phyloP scores from a whole-genome alignment of 495 filamentous ascomycete genomes.

The Neurospora hispaniola region DNA sequence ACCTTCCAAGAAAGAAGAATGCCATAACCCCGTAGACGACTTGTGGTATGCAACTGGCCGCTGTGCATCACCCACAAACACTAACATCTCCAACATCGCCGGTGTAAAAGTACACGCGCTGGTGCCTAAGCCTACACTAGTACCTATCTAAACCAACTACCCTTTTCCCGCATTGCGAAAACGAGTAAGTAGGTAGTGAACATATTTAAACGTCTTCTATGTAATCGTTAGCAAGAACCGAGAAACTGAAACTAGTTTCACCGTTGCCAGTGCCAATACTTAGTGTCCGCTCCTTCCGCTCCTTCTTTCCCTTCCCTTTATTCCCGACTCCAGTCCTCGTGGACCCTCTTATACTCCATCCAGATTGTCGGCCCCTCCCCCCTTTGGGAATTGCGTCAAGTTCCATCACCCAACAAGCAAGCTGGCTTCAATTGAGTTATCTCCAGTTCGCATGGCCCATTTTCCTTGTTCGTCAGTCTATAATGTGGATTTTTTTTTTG shows the following conservation, averaged over 20 bases:
- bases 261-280: background rate
- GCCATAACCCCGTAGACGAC: background rate
- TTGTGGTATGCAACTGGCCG: background rate
- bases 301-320: too few relatives aligned
- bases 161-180: background rate
- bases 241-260: background rate
- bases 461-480: background rate
- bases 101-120: background rate
- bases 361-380: background rate
- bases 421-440: background rate
- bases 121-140: background rate
- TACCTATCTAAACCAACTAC: too few relatives aligned
- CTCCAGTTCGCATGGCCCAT: background rate
- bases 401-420: background rate
- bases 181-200: background rate
- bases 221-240: background rate
- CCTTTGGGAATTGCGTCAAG: background rate
- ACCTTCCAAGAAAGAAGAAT: background rate
- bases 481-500: background rate
- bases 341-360: background rate
- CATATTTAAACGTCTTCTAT: background rate
- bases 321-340: background rate
- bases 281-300: background rate
- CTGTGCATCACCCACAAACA: background rate
- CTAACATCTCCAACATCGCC: background rate